These are phyloP conservation scores for Chaetomium tenue DNA, from an alignment of 495 filamentous ascomycete genomes.

Conservation along the genomic window DNA sequence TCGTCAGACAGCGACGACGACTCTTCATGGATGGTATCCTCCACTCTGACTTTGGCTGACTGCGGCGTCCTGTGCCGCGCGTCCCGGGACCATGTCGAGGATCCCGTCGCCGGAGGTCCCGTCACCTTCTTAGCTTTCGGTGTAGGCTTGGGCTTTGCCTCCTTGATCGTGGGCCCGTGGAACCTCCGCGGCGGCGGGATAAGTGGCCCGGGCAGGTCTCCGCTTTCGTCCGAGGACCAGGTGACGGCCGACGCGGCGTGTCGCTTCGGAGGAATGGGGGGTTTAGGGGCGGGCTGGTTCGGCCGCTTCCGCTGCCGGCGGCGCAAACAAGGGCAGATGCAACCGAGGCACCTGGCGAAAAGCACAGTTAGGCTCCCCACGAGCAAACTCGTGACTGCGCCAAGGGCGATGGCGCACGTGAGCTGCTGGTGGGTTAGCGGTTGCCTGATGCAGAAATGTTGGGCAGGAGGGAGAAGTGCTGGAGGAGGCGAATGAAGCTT, in stretches of 20 bases:
- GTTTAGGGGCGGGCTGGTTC: background rate
- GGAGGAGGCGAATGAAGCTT: background rate
- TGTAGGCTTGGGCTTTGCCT: too few species aligned
- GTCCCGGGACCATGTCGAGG: background rate
- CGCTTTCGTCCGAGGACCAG: background rate
- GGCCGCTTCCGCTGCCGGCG: background rate
- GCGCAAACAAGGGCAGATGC: background rate
- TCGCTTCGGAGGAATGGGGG: too few species aligned
- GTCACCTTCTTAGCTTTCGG: too few species aligned
- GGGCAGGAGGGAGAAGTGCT: too few species aligned
- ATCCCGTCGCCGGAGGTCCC: background rate
- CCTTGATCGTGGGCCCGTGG: too few species aligned
- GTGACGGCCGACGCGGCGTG: too few species aligned
- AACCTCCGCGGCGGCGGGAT: background rate
- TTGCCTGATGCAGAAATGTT: too few species aligned
- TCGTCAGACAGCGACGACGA: background rate
- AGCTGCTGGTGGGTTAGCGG: conserved; percentile 12
- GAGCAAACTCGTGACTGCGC: conserved; percentile 49
- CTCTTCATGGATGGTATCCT: conserved; percentile 66
- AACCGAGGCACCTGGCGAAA: background rate
- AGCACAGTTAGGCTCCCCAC: conserved; percentile 55
- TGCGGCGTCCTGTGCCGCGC: conserved; percentile 28
- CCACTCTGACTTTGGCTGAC: conserved; percentile 42
- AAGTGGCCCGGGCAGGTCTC: background rate
- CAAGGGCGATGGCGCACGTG: conserved; percentile 35